phyloP scores from a whole-genome alignment of 768 basidiomycete genomes.

The Pleurotus platypus region DNA sequence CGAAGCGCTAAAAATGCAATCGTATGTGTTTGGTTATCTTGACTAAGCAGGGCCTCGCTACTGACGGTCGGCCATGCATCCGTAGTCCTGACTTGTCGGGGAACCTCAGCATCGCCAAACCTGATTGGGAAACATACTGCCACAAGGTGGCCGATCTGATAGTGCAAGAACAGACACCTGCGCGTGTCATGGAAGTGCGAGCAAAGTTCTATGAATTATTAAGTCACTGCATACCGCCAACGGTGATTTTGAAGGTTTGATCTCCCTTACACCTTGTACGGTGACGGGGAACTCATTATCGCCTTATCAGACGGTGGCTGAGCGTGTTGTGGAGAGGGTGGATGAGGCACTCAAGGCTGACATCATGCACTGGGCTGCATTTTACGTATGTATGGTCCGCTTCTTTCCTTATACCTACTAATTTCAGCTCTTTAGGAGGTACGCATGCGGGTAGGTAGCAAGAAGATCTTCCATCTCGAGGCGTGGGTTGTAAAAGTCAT shows the following conservation, averaged over 20 bases:
- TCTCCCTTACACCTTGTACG: not conserved
- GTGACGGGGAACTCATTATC: not conserved
- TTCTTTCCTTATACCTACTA: not conserved
- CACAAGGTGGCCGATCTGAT: slow-evolving; percentile 89
- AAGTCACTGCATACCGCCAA: slow-evolving; percentile 95
- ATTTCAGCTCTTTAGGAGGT: slow-evolving; percentile 58
- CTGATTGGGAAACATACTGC: slow-evolving; percentile 99
- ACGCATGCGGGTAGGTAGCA: slow-evolving; percentile 86
- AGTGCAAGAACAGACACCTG: slow-evolving; percentile 84
- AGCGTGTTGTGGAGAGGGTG: slow-evolving; percentile 79
- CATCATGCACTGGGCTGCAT: slow-evolving; percentile 97
- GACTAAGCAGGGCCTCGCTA: not conserved
- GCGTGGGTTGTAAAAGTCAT: slow-evolving; percentile 97
- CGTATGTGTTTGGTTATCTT: slow-evolving; percentile 42
- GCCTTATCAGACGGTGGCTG: slow-evolving; percentile 76
- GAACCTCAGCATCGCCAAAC: slow-evolving; percentile 81
- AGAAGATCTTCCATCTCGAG: slow-evolving; percentile 94
- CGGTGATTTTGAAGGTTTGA: slow-evolving; percentile 82
- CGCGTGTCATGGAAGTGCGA: slow-evolving; percentile 87
- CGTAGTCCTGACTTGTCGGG: slow-evolving; percentile 79
- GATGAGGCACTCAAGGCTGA: slow-evolving; percentile 90
- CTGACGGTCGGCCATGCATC: not conserved
- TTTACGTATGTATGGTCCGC: slow-evolving; percentile 63
- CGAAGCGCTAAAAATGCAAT: slow-evolving; percentile 96
- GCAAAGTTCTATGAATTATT: slow-evolving; percentile 92